Conservation (phyloP, 2,329 filamentous ascomycete species). For the Cercospora janseana region DNA sequence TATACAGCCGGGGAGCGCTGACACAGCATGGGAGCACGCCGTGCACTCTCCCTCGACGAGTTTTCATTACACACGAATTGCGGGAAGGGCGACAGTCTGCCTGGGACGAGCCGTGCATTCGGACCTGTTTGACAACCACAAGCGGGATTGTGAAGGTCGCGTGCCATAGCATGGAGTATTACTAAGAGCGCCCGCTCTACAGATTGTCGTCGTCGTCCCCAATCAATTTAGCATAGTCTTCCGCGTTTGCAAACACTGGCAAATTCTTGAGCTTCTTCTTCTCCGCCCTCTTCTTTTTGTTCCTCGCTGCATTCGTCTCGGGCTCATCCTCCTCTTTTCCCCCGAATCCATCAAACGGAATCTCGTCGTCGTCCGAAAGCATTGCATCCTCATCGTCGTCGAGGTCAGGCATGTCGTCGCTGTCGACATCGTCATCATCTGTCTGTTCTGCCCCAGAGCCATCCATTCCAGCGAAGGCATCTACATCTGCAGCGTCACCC, state of each 20-base stretch:
- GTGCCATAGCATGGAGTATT: not conserved
- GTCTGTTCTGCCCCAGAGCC: constrained; percentile 36
- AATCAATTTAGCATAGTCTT: constrained; percentile 78
- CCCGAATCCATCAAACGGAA: constrained; percentile 53
- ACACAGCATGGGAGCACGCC: no score
- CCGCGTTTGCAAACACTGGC: constrained; percentile 87
- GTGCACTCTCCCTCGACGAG: no score
- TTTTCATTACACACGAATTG: no score
- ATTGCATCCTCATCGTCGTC: constrained; percentile 43
- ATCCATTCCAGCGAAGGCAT: constrained; percentile 41
- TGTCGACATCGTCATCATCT: constrained; percentile 54
- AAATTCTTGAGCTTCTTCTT: constrained; percentile 83
- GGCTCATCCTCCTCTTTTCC: constrained; percentile 52
- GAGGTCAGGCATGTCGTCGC: constrained; percentile 53
- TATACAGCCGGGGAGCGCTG: no score
- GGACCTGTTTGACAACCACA: no score
- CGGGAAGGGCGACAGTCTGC: no score
- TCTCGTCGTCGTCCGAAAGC: constrained; percentile 50
- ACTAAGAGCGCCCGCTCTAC: not conserved
- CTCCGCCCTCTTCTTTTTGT: constrained; percentile 57
- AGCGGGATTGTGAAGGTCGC: no score
- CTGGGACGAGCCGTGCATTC: no score
- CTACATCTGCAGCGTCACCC: constrained; percentile 40
- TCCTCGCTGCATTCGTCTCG: constrained; percentile 43
- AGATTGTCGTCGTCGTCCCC: constrained; percentile 29